Percentiles rank a stretch among this genome's conserved stretches.
These are phyloP conservation scores for Pseudopithomyces maydicus DNA, from an alignment of 2,329 filamentous ascomycete genomes.

Conservation along the genomic window DNA sequence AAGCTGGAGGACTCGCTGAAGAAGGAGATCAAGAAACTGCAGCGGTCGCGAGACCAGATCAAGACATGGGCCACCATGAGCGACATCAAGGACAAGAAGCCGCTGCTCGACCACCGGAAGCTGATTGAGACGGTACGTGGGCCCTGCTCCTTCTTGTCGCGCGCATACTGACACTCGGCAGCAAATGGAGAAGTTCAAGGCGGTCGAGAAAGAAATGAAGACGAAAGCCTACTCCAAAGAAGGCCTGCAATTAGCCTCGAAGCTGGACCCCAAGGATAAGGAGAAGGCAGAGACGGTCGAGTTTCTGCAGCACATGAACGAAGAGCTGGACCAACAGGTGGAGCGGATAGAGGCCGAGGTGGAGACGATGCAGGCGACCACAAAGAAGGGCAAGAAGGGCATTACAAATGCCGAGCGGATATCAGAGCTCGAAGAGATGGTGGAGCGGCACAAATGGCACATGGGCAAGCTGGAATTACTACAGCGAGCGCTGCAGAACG, in stretches of 20 bases:
- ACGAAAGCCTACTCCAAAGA: conserved; percentile 99
- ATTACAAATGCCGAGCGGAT: conserved; percentile 82
- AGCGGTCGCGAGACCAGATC: conserved; percentile 96
- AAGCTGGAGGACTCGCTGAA: conserved; percentile 98
- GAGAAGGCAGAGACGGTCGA: conserved; percentile 88
- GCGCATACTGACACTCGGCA: conserved; percentile 52
- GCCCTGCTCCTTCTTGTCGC: conserved; percentile 9
- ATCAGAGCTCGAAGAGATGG: conserved; percentile 79
- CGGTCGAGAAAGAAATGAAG: conserved; percentile 99
- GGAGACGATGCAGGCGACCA: conserved; percentile 81
- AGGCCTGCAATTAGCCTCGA: conserved; percentile 86
- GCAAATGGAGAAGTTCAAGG: conserved; percentile 99
- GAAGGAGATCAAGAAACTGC: conserved; percentile 99
- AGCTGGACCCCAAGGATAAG: conserved; percentile 96
- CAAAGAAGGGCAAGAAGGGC: conserved; percentile 96
- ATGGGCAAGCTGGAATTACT: conserved; percentile 90
- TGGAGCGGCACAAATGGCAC: conserved; percentile 97
- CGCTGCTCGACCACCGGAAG: conserved; percentile 89
- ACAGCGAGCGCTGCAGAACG: conserved; percentile 88
- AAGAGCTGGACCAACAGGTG: conserved; percentile 92
- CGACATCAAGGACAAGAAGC: conserved; percentile 99
- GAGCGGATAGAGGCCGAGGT: conserved; percentile 90
- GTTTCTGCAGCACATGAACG: conserved; percentile 84
- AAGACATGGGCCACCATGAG: conserved; percentile 99
- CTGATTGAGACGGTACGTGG: conserved; percentile 89